Conservation (phyloP, 2,329 filamentous ascomycete genomes). For the Talaromyces sp. region DNA sequence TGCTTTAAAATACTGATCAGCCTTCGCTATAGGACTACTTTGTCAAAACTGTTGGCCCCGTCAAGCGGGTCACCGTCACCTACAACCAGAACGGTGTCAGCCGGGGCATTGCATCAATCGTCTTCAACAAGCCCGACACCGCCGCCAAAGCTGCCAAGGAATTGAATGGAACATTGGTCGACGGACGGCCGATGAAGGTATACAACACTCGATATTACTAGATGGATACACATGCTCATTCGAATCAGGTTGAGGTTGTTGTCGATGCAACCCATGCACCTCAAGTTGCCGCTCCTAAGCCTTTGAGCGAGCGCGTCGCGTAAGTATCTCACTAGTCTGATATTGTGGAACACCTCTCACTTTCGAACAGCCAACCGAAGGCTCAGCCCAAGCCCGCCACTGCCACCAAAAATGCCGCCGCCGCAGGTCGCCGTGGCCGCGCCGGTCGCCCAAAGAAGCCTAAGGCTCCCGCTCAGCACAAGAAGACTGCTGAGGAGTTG, state of each 20-base stretch:
- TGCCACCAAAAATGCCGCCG: slow-evolving; percentile 61
- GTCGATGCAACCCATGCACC: slow-evolving; percentile 72
- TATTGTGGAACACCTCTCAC: slow-evolving; percentile 23
- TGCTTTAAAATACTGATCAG: slow-evolving; percentile 45
- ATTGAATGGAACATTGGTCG: slow-evolving; percentile 85
- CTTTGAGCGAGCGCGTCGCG: slow-evolving; percentile 80
- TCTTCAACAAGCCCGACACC: slow-evolving; percentile 75
- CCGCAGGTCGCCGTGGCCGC: slow-evolving; percentile 46
- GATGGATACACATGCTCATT: slow-evolving; percentile 6
- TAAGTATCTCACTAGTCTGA: slow-evolving; percentile 40
- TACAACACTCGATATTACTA: slow-evolving; percentile 25
- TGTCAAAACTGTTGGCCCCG: slow-evolving; percentile 75
- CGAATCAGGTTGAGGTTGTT: slow-evolving; percentile 76
- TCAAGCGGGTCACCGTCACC: slow-evolving; percentile 86
- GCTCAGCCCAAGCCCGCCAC: slow-evolving; percentile 79
- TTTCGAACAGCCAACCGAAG: slow-evolving; percentile 55
- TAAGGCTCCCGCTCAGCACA: slow-evolving; percentile 64
- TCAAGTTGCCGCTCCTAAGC: slow-evolving; percentile 64
- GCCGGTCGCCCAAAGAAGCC: slow-evolving; percentile 50
- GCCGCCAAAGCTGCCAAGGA: slow-evolving; percentile 80
- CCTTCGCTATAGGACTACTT: slow-evolving; percentile 87
- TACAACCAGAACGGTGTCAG: slow-evolving; percentile 91
- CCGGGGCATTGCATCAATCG: slow-evolving; percentile 87
- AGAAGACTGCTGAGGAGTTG: slow-evolving; percentile 91
- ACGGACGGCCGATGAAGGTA: slow-evolving; percentile 88